Evolutionary conservation across 2,329 filamentous ascomycete species (phyloP).

Genomic region (Aureobasidium sp.): DNA sequence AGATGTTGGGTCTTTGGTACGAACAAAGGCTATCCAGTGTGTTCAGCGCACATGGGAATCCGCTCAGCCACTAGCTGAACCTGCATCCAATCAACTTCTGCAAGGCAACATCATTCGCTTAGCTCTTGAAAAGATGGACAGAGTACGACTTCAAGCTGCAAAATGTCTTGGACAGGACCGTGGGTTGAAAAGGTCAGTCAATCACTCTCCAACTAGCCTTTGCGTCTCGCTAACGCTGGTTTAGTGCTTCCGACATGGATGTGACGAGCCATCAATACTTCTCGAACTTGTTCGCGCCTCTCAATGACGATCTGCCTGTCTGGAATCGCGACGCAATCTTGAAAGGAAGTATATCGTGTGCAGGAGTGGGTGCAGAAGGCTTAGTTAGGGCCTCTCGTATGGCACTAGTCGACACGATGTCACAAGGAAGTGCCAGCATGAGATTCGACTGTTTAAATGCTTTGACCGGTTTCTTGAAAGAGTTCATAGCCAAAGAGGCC

Average conservation of each 20-base stretch:
- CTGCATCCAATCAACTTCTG: constrained; percentile 14
- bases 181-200: background rate
- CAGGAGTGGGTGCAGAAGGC: constrained; percentile 69
- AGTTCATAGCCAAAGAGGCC: background rate
- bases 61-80: background rate
- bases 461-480: constrained; percentile 18
- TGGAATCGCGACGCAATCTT: constrained; percentile 42
- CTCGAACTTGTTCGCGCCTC: constrained; percentile 42
- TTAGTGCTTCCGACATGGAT: background rate
- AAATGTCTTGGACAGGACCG: constrained; percentile 1
- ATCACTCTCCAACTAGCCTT: background rate
- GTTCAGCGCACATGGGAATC: constrained; percentile 41
- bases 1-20: constrained; percentile 79
- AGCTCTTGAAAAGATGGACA: constrained; percentile 82
- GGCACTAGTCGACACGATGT: constrained; percentile 46
- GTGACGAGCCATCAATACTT: constrained; percentile 57
- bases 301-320: constrained; percentile 26
- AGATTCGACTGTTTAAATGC: constrained; percentile 17
- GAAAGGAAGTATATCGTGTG: constrained; percentile 61
- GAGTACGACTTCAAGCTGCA: constrained; percentile 63
- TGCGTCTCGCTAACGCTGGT: background rate
- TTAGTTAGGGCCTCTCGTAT: constrained; percentile 60
- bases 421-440: constrained; percentile 6
- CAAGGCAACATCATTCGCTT: constrained; percentile 47
- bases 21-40: constrained; percentile 66